Evolutionary conservation across 1,139 yeast genomes (phyloP).

Genomic region (Taphrina pruni): DNA sequence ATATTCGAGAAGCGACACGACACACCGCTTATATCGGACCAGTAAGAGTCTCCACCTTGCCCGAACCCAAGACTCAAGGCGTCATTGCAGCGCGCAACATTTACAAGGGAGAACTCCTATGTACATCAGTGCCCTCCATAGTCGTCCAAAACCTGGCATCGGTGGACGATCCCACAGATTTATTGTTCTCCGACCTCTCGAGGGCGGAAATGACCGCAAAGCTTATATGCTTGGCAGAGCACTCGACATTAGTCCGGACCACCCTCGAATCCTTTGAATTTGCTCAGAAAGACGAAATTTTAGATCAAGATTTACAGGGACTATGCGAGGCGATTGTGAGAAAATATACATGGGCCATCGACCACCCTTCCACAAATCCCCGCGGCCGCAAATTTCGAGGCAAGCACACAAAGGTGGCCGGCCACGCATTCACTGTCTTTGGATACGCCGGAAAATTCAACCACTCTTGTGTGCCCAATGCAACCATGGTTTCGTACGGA

Average conservation of each 20-base stretch:
- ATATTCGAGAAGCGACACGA: neutral
- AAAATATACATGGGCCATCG: conserved; percentile 30
- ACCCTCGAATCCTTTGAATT: conserved; percentile 1
- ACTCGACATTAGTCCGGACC: neutral
- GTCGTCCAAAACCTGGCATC: conserved; percentile 13
- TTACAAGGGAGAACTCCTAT: conserved; percentile 23
- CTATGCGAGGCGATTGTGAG: conserved; percentile 10
- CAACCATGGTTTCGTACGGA: conserved; percentile 33
- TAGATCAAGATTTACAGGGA: neutral
- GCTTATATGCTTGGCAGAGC: neutral
- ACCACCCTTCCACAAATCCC: conserved; percentile 22
- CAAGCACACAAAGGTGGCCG: conserved; percentile 24
- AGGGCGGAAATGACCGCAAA: conserved; percentile 32
- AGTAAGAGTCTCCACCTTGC: conserved; percentile 10
- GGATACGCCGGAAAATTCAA: conserved; percentile 31
- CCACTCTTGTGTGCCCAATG: conserved; percentile 34
- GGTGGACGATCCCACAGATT: conserved; percentile 3
- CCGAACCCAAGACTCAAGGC: conserved; percentile 13
- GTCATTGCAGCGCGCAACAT: conserved; percentile 15
- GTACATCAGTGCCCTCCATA: conserved; percentile 21
- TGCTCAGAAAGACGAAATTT: conserved; percentile 1
- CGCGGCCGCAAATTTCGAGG: conserved; percentile 1
- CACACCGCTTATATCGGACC: conserved; percentile 17
- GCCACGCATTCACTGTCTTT: conserved; percentile 24
- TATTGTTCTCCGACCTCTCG: conserved; percentile 24